Conservation (phyloP, 768 basidiomycete species). For the Kondoa subrosea region DNA sequence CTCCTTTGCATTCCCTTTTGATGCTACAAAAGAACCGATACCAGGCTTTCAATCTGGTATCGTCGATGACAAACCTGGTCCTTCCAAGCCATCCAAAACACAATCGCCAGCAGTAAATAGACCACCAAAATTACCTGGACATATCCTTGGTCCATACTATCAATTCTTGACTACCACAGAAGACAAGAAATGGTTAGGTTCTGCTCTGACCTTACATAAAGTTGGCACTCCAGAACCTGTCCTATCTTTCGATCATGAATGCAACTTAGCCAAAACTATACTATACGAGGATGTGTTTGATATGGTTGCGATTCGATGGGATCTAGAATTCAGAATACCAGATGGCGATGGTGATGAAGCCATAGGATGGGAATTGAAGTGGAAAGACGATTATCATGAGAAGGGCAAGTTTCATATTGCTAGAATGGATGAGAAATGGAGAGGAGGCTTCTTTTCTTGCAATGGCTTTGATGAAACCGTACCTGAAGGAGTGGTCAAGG, state of each 20-base stretch:
- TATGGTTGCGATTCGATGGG: conserved; percentile 15
- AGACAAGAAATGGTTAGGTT: not conserved
- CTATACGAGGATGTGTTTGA: conserved; percentile 17
- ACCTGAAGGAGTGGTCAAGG: conserved; percentile 5
- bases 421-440: conserved; percentile 15
- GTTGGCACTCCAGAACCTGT: not conserved
- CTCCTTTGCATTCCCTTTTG: not conserved
- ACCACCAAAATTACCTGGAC: not conserved
- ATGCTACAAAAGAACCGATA: not conserved
- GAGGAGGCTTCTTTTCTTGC: conserved; percentile 16
- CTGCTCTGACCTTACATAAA: not conserved
- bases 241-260: conserved; percentile 16
- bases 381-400: not conserved
- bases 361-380: conserved; percentile 14
- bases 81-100: not conserved
- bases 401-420: conserved; percentile 14
- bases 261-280: not conserved
- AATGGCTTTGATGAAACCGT: conserved; percentile 20
- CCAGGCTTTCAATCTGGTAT: not conserved
- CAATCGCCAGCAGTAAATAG: not conserved
- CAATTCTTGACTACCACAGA: not conserved
- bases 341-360: conserved; percentile 16
- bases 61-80: not conserved
- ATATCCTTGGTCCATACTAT: not conserved
- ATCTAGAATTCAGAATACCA: conserved; percentile 14